Conservation (phyloP, 2,329 filamentous ascomycete species). For the Emericellopsis atlantica region DNA sequence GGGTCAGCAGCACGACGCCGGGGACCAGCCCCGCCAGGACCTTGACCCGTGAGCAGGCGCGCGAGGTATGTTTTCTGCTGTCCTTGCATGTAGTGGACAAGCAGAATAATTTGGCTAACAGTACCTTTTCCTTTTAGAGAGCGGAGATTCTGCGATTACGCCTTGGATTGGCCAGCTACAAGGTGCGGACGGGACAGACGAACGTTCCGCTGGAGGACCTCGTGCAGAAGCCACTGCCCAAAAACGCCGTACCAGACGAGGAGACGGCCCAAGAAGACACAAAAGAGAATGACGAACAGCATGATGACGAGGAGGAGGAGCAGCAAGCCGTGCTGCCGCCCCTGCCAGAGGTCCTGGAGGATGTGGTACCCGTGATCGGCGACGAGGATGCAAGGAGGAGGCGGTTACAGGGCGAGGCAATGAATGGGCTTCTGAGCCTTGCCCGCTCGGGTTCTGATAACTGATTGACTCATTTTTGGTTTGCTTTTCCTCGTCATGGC, state of each 20-base stretch:
- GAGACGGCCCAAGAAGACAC: not conserved
- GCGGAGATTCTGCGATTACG: conserved; percentile 55
- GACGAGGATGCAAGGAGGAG: conserved; percentile 27
- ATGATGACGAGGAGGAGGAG: conserved; percentile 6
- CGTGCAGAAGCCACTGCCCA: conserved; percentile 21
- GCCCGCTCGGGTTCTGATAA: conserved; percentile 11
- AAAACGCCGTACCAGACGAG: not conserved
- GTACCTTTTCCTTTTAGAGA: conserved; percentile 26
- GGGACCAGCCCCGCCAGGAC: conserved; percentile 15
- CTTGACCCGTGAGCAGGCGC: conserved; percentile 40
- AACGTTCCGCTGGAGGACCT: conserved; percentile 51
- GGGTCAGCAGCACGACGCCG: conserved; percentile 28
- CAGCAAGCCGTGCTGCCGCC: not conserved
- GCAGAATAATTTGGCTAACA: not conserved
- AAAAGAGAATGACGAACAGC: not conserved
- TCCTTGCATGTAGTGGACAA: not conserved
- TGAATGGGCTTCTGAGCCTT: conserved; percentile 38
- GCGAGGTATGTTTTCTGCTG: conserved; percentile 25
- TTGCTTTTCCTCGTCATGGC: too few species aligned
- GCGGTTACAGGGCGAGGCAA: conserved; percentile 34
- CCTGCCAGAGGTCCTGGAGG: conserved; percentile 1
- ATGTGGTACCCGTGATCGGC: conserved; percentile 9
- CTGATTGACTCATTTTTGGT: not conserved
- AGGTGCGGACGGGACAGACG: conserved; percentile 61
- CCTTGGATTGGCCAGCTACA: conserved; percentile 62